Conservation (phyloP, 108 stramenopile genomes). For the Craspedostauros australis region DNA sequence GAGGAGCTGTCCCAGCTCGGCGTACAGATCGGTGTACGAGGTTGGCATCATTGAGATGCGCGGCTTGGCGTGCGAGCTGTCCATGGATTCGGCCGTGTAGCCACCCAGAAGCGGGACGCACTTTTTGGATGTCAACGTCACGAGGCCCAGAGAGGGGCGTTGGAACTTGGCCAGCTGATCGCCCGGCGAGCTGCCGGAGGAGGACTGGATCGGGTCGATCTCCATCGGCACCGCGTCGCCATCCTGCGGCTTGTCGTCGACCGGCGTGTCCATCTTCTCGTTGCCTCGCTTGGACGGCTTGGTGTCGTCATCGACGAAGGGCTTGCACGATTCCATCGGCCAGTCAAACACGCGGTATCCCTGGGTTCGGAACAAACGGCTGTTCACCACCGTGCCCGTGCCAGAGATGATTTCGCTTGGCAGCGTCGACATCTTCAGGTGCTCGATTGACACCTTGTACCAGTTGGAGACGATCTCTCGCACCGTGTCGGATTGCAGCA, state of each 20-base stretch:
- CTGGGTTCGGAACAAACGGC: conserved; percentile 30
- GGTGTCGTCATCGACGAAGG: not conserved
- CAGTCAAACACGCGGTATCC: conserved; percentile 56
- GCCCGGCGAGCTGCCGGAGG: conserved; percentile 3
- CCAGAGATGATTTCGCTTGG: conserved; percentile 4
- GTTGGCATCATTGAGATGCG: conserved; percentile 58
- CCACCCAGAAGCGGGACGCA: conserved; percentile 47
- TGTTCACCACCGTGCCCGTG: conserved; percentile 8
- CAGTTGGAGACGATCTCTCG: conserved; percentile 37
- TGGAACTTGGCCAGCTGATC: not conserved
- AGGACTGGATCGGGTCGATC: conserved; percentile 9
- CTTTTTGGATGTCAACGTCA: conserved; percentile 43
- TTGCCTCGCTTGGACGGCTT: not conserved
- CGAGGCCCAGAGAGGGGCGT: conserved; percentile 7
- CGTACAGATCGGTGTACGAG: conserved; percentile 85
- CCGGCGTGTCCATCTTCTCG: not conserved
- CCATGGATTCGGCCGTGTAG: conserved; percentile 3
- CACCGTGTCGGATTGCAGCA: conserved; percentile 46
- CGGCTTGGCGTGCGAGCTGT: conserved; percentile 17
- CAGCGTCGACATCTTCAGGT: conserved; percentile 12
- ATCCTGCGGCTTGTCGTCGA: conserved; percentile 3
- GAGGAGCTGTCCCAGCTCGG: conserved; percentile 52
- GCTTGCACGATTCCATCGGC: conserved; percentile 41
- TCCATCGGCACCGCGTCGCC: conserved; percentile 17
- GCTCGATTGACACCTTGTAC: conserved; percentile 31